These are phyloP conservation scores for Hyaloscypha bicolor DNA, from an alignment of 495 filamentous ascomycete species.

Conservation along the genomic window DNA sequence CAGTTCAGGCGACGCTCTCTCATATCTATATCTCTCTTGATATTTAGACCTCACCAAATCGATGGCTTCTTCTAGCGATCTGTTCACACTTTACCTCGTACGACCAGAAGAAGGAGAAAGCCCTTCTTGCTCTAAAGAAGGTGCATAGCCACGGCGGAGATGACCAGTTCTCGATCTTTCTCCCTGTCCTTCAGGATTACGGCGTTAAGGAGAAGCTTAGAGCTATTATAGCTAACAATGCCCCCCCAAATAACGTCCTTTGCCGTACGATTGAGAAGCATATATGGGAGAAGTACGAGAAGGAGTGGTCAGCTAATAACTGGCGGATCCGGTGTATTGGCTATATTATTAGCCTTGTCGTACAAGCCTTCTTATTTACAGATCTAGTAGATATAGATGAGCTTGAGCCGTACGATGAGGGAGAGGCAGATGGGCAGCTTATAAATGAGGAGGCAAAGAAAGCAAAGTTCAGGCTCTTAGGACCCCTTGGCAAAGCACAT, in stretches of 20 bases:
- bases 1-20: background rate
- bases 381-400: background rate
- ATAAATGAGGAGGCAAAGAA: background rate
- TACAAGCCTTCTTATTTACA: constrained; percentile 9
- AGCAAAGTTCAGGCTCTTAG: background rate
- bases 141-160: background rate
- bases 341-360: constrained; percentile 5
- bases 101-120: background rate
- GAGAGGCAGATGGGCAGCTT: background rate
- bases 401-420: background rate
- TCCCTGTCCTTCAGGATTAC: background rate
- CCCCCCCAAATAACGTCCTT: background rate
- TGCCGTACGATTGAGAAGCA: background rate
- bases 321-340: constrained; percentile 4
- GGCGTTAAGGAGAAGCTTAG: background rate
- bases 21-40: background rate
- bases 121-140: background rate
- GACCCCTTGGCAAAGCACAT: background rate
- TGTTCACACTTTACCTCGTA: background rate
- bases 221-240: background rate
- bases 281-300: background rate
- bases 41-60: constrained; percentile 1
- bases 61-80: background rate
- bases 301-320: background rate
- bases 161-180: background rate